These are phyloP conservation scores for Dioscorea alata DNA, from an alignment of 106 monocot species.

Conservation along the genomic window DNA sequence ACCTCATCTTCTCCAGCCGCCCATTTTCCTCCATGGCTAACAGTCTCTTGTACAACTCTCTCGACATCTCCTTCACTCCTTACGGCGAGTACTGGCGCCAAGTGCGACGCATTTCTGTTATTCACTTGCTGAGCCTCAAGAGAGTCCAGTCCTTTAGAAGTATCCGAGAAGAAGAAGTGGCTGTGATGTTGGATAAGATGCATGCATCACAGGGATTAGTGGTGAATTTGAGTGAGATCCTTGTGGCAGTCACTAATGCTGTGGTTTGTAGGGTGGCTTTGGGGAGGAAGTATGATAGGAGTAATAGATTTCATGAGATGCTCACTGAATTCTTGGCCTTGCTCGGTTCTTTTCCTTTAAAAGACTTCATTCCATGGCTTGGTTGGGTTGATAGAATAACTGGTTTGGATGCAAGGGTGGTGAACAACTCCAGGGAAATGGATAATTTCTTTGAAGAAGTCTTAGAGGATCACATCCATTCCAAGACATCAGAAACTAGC, in stretches of 20 bases:
- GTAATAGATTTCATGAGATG: not conserved
- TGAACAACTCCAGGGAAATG: conserved; percentile 4
- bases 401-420: conserved; percentile 27
- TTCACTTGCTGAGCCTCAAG: conserved; percentile 18
- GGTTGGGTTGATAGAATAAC: conserved; percentile 25
- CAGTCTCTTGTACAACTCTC: conserved; percentile 5
- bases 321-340: conserved; percentile 4
- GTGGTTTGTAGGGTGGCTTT: conserved; percentile 17
- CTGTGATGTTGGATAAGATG: not conserved
- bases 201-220: not conserved
- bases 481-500: too few species aligned
- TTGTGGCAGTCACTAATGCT: conserved; percentile 4
- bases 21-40: not conserved
- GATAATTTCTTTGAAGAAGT: conserved; percentile 19
- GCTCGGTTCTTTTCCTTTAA: conserved; percentile 16
- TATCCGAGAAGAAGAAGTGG: conserved; percentile 31
- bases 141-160: conserved; percentile 19
- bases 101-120: conserved; percentile 5
- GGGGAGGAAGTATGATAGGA: conserved; percentile 14
- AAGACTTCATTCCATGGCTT: conserved; percentile 30
- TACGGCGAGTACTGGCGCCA: conserved; percentile 48
- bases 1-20: conserved; percentile 26
- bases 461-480: conserved; percentile 13
- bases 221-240: conserved; percentile 22
- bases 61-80: conserved; percentile 17